These are phyloP conservation scores for Echium plantagineum DNA, from an alignment of 257 asterid genomes.

Conservation along the genomic window DNA sequence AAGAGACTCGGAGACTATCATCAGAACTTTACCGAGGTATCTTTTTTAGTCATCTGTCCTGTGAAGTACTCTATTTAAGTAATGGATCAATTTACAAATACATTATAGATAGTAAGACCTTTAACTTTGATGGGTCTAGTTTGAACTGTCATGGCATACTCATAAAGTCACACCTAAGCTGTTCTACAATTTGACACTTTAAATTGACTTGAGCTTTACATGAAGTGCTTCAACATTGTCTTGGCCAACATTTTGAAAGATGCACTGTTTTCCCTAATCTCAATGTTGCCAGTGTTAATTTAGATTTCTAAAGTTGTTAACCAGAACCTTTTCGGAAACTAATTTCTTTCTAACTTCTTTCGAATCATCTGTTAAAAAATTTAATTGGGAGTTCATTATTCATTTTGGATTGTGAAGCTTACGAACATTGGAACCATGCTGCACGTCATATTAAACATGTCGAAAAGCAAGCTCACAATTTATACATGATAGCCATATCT, in stretches of 20 bases:
- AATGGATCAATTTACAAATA: too few species aligned
- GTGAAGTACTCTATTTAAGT: neutral
- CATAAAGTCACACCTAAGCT: too few species aligned
- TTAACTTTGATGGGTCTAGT: neutral
- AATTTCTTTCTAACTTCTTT: too few species aligned
- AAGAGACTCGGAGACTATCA: conserved; percentile 78
- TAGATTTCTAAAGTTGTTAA: too few species aligned
- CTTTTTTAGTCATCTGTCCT: neutral
- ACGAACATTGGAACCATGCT: neutral
- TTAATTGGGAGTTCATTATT: neutral
- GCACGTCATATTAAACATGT: neutral
- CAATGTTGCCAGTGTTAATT: too few species aligned
- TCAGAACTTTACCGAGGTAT: conserved; percentile 74
- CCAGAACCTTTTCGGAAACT: neutral
- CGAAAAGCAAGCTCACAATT: neutral
- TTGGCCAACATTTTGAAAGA: too few species aligned
- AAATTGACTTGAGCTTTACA: neutral
- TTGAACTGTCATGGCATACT: neutral
- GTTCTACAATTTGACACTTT: neutral
- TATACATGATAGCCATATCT: neutral
- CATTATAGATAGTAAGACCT: neutral
- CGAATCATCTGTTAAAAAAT: neutral
- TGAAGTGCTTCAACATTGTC: neutral
- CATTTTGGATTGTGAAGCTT: neutral
- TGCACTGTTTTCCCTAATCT: too few species aligned